Conservation (phyloP, 306 rosid genomes). For the Prunus mira region DNA sequence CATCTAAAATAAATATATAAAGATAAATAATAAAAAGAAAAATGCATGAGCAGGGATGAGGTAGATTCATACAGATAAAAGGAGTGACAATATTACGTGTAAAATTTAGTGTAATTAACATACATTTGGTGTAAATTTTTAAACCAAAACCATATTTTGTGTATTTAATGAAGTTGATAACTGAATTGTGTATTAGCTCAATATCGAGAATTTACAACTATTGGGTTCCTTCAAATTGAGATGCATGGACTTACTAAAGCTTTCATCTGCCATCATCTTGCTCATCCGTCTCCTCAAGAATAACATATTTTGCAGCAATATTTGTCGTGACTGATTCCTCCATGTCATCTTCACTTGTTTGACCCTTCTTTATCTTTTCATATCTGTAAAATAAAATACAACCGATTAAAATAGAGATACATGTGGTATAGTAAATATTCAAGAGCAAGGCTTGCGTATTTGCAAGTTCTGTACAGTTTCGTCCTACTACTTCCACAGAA, state of each 20-base stretch:
- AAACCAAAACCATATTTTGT: not conserved
- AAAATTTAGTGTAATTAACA: not conserved
- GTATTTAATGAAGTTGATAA: not conserved
- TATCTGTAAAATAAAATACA: slow-evolving; percentile 48
- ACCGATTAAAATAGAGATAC: not conserved
- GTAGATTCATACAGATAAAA: not conserved
- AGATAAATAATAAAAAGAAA: not conserved
- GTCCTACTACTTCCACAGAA: not conserved
- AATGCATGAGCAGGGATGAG: not conserved
- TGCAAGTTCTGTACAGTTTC: not conserved
- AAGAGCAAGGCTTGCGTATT: not conserved
- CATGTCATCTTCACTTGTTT: slow-evolving; percentile 34
- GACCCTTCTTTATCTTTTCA: slow-evolving; percentile 59
- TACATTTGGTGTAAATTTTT: not conserved
- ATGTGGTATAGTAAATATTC: not conserved
- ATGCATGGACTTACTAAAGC: slow-evolving; percentile 13
- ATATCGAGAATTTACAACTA: not conserved
- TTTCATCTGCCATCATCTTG: slow-evolving; percentile 49
- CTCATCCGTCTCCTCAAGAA: slow-evolving; percentile 81
- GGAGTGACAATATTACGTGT: not conserved
- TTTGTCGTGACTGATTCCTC: slow-evolving; percentile 32
- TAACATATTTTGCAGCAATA: slow-evolving; percentile 73
- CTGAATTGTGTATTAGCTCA: not conserved
- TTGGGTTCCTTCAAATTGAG: slow-evolving; percentile 35
- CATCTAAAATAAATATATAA: not conserved